Conservation (phyloP, 2,329 filamentous ascomycete species). For the Clarireedia paspali region DNA sequence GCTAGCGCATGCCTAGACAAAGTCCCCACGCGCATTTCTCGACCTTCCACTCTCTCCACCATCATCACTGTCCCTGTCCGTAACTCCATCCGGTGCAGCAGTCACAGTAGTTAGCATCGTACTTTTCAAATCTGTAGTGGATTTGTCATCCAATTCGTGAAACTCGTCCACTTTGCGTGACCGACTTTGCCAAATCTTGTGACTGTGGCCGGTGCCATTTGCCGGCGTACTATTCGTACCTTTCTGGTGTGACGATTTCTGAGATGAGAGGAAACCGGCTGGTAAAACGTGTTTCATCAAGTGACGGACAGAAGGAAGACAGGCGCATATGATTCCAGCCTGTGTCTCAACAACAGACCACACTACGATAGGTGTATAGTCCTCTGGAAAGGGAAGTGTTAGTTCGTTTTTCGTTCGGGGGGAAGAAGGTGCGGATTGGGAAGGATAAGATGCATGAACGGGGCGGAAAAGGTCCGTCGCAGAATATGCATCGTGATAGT, state of each 20-base stretch:
- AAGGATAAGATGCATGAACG: no score
- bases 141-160: neutral
- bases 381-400: constrained; percentile 2
- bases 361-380: constrained; percentile 6
- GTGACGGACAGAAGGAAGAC: constrained; percentile 4
- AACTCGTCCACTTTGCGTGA: neutral
- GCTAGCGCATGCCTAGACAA: no score
- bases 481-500: no score
- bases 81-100: neutral
- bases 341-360: constrained; percentile 12
- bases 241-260: neutral
- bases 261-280: neutral
- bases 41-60: no score
- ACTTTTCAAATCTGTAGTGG: neutral
- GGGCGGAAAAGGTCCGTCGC: no score
- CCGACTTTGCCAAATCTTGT: neutral
- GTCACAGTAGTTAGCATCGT: neutral
- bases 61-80: neutral
- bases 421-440: neutral
- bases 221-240: no score
- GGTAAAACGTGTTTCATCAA: neutral
- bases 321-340: constrained; percentile 13
- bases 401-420: neutral
- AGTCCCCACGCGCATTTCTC: no score
- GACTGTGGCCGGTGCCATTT: neutral